Base-by-base conservation (phyloP, 257 asterid species). In the Asclepias syriaca region DNA sequence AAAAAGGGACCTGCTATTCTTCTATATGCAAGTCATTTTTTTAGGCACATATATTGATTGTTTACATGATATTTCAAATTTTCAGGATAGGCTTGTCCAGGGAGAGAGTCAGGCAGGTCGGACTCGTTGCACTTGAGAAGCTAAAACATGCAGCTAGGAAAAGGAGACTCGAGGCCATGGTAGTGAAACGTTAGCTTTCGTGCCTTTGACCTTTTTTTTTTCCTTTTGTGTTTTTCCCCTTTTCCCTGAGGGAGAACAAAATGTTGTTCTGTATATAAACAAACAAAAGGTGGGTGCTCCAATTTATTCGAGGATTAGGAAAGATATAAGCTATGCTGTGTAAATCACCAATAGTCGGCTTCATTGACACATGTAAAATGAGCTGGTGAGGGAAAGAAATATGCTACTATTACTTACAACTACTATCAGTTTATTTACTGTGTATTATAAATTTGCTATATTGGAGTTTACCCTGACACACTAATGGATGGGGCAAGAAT, bases 41-140 rank as follows among this genome's bases (percentile, higher is more conserved):
- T 15, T 19, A 59, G 43, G 66, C 6, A 8, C n/a, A 9, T 22
- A 3, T 3, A n/a, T n/a, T n/a, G 12, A 12, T 56, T 56, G 61
- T 4, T n/a, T n/a, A 56, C 11, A 56, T 53, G 22, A 16, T 37
- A 58, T 40, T 57, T 4, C 40, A 7, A 19, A 71, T 43, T 59
- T 79, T 79, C 97, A 94, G 99, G 86, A 94, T 94, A 43, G 97
- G 99, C 69, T 83, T 94, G 84, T 94, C 99, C 0, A 82, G 99
- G 74, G 99, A 94, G 85, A 87, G 99, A 82, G 97, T 89, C 27
- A 85, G 99, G 85, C 97, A 94, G 85, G 96, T 94, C 56, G 99
- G 99, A 50, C 95, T 91, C 19, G 97, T 91, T 59, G 96, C 99
- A 12, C 84, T 91, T 19, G 97, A 94, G 96, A 91, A 91, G 82